Percentiles rank a stretch among this genome's conserved stretches.
phyloP scores from a whole-genome alignment of 2,329 filamentous ascomycete species.

The Teratosphaeria viscida region DNA sequence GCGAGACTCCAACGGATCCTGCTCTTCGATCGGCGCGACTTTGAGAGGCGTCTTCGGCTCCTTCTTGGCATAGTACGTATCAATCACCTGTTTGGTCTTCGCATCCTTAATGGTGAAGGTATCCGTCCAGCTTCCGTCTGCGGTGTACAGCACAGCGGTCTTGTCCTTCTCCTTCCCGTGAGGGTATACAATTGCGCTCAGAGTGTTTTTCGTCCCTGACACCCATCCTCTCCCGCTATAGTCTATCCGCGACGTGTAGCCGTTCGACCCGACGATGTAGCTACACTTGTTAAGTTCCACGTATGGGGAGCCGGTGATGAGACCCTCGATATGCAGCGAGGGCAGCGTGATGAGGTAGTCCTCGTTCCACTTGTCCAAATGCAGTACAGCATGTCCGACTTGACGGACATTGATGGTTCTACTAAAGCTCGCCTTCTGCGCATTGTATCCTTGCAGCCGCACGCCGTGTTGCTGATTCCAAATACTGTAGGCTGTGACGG shows the following conservation, averaged over 20 bases:
- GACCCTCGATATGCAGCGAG: constrained; percentile 81
- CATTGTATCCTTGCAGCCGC: constrained; percentile 72
- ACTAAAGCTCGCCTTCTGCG: constrained; percentile 89
- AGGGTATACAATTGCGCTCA: constrained; percentile 65
- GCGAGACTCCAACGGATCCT: constrained; percentile 79
- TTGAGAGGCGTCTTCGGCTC: constrained; percentile 53
- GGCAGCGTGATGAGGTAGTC: constrained; percentile 87
- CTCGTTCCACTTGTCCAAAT: constrained; percentile 57
- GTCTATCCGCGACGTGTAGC: constrained; percentile 81
- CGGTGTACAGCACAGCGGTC: constrained; percentile 60
- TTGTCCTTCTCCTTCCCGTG: constrained; percentile 52
- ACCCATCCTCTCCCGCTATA: constrained; percentile 93
- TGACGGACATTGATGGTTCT: constrained; percentile 83
- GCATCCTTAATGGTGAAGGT: constrained; percentile 67
- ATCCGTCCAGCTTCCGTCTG: constrained; percentile 84
- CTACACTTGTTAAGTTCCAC: constrained; percentile 80
- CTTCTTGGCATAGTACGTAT: constrained; percentile 37
- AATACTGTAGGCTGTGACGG: constrained; percentile 88
- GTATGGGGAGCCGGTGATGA: constrained; percentile 78
- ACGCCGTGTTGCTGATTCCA: constrained; percentile 77
- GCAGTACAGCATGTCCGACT: constrained; percentile 68
- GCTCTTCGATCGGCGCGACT: constrained; percentile 62
- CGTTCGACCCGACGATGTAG: constrained; percentile 76
- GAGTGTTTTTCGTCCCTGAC: constrained; percentile 88
- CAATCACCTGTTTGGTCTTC: constrained; percentile 32